Conservation (phyloP, 1,139 yeast species). For the Yamadazyma triangularis region DNA sequence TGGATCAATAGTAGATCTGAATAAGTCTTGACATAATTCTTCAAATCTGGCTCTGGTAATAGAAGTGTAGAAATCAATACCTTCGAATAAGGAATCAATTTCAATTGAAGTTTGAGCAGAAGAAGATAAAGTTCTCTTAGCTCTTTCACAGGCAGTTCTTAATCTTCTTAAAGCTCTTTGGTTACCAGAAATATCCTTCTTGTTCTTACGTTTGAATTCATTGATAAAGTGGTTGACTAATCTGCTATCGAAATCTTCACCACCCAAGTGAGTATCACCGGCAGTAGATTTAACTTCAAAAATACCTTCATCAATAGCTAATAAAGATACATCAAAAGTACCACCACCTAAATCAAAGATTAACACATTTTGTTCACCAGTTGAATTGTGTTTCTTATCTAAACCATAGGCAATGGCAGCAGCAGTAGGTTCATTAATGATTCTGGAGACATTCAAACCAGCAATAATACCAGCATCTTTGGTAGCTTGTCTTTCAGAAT, state of each 20-base stretch:
- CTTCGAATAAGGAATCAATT: conserved; percentile 36
- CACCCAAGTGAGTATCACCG: conserved; percentile 98
- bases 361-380: conserved; percentile 68
- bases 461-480: conserved; percentile 59
- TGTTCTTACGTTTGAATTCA: conserved; percentile 35
- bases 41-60: conserved; percentile 43
- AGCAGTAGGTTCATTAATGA: conserved; percentile 57
- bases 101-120: conserved; percentile 39
- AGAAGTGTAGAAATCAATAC: conserved; percentile 37
- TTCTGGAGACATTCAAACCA: conserved; percentile 53
- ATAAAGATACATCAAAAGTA: conserved; percentile 92
- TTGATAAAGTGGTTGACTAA: conserved; percentile 30
- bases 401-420: conserved; percentile 61
- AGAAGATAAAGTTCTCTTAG: conserved; percentile 38
- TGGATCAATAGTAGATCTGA: conserved; percentile 40
- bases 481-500: conserved; percentile 58
- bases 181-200: conserved; percentile 31
- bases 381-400: conserved; percentile 66
- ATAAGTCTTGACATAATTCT: conserved; percentile 40
- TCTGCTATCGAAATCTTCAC: conserved; percentile 56
- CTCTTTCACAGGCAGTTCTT: conserved; percentile 42
- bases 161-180: conserved; percentile 39
- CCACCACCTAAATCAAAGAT: conserved; percentile 98
- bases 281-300: conserved; percentile 97
- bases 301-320: conserved; percentile 91